Percentiles rank a stretch among this genome's conserved stretches.
phyloP scores from a whole-genome alignment of 345 rosid species.

The Hibiscus tridactylites region DNA sequence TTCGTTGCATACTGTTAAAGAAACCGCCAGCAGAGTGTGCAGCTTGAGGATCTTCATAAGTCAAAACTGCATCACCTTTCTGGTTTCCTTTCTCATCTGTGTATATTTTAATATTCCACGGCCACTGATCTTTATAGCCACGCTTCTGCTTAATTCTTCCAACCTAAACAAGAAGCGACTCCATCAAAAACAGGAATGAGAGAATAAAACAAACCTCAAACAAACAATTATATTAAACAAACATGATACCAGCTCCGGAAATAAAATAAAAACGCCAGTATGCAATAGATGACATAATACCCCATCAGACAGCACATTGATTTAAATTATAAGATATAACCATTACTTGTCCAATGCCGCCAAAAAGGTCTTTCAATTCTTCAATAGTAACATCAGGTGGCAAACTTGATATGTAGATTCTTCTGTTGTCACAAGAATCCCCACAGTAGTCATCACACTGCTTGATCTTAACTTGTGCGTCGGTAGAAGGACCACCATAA shows the following conservation, averaged over 20 bases:
- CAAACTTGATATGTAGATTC: constrained; percentile 93
- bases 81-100: constrained; percentile 82
- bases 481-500: constrained; percentile 35
- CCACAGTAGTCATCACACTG: constrained; percentile 80
- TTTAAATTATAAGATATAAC: constrained; percentile 19
- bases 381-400: constrained; percentile 88
- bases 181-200: not conserved
- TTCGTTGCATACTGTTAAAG: constrained; percentile 49
- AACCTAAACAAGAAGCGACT: constrained; percentile 39
- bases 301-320: not conserved
- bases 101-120: constrained; percentile 87
- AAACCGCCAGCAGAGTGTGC: constrained; percentile 92
- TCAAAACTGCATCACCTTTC: constrained; percentile 84
- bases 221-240: not conserved
- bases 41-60: constrained; percentile 94
- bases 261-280: constrained; percentile 21
- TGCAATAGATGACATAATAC: not conserved
- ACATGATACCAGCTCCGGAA: not conserved
- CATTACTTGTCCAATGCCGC: constrained; percentile 95
- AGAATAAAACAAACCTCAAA: not conserved
- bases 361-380: constrained; percentile 83
- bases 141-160: constrained; percentile 22
- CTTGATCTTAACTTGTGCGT: constrained; percentile 51
- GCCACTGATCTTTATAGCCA: constrained; percentile 98
- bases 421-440: constrained; percentile 79